Percentiles rank a stretch among this genome's conserved stretches.
phyloP scores from a whole-genome alignment of 2,329 filamentous ascomycete species.

The Chrysosporium queenslandicum region DNA sequence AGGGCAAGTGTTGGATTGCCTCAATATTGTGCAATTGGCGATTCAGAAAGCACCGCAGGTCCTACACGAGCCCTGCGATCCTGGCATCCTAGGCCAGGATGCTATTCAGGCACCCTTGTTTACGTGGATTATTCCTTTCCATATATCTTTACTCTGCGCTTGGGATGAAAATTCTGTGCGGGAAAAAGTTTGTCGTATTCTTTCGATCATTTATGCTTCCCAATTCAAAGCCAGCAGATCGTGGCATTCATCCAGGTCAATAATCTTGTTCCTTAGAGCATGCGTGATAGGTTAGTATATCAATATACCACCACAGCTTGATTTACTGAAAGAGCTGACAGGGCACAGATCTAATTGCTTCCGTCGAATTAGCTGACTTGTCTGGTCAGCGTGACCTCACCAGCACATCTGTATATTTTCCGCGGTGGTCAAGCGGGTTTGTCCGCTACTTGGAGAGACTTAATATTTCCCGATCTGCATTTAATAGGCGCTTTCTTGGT shows the following conservation, averaged over 20 bases:
- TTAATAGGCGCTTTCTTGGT: conserved; percentile 23
- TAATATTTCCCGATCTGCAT: conserved; percentile 24
- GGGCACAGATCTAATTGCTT: conserved; percentile 37
- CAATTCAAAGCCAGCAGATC: conserved; percentile 28
- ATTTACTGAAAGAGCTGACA: conserved; percentile 7
- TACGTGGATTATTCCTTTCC: conserved; percentile 45
- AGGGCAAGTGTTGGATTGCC: conserved; percentile 50
- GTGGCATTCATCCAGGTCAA: conserved; percentile 24
- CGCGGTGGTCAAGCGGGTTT: conserved; percentile 22
- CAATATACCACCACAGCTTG: too few species aligned
- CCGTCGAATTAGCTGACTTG: conserved; percentile 30
- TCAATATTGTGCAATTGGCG: conserved; percentile 66
- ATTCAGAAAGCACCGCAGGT: conserved; percentile 62
- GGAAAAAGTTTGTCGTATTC: conserved; percentile 31
- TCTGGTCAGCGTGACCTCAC: conserved; percentile 12
- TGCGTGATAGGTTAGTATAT: conserved; percentile 34
- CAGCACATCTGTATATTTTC: conserved; percentile 19
- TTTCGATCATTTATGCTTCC: conserved; percentile 24
- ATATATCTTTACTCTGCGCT: conserved; percentile 41
- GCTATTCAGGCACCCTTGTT: conserved; percentile 41
- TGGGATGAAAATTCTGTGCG: conserved; percentile 35
- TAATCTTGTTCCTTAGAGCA: conserved; percentile 27
- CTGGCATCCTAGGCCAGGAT: conserved; percentile 45
- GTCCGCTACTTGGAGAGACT: conserved; percentile 26
- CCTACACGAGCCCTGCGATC: conserved; percentile 54